Evolutionary conservation across 1,284 basidiomycete genomes (phyloP).

Genomic region (Phylloporus sp.): DNA sequence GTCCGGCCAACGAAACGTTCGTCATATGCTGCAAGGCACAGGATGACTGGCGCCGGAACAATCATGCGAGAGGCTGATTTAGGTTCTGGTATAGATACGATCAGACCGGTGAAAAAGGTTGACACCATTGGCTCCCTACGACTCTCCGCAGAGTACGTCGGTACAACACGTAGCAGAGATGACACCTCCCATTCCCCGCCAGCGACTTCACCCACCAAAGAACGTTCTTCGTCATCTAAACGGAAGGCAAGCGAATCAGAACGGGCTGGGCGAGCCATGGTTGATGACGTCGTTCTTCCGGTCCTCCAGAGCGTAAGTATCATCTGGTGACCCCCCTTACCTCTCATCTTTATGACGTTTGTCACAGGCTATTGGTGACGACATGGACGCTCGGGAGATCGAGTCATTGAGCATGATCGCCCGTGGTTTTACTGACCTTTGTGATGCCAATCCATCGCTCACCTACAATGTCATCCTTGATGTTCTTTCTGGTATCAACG

Average conservation of each 20-base stretch:
- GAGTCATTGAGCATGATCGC: slow-evolving; percentile 90
- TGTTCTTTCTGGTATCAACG: slow-evolving; percentile 88
- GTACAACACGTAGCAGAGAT: slow-evolving; percentile 62
- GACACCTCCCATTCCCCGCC: slow-evolving; percentile 46
- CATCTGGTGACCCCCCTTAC: neutral
- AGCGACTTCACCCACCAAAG: slow-evolving; percentile 48
- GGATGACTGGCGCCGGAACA: slow-evolving; percentile 68
- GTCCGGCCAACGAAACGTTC: slow-evolving; percentile 60
- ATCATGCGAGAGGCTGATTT: slow-evolving; percentile 81
- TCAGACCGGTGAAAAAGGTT: slow-evolving; percentile 91
- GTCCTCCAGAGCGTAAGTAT: slow-evolving; percentile 68
- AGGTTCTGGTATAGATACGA: slow-evolving; percentile 85
- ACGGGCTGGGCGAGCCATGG: slow-evolving; percentile 70
- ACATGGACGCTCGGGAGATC: slow-evolving; percentile 86
- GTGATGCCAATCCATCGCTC: slow-evolving; percentile 79
- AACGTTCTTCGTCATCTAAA: slow-evolving; percentile 44
- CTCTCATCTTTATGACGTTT: slow-evolving; percentile 17
- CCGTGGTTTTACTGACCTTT: slow-evolving; percentile 86
- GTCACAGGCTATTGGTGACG: slow-evolving; percentile 73
- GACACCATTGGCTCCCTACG: slow-evolving; percentile 80
- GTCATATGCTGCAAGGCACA: slow-evolving; percentile 75
- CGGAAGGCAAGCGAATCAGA: slow-evolving; percentile 58
- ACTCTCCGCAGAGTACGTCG: slow-evolving; percentile 82
- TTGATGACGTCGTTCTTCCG: slow-evolving; percentile 83
- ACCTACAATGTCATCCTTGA: slow-evolving; percentile 89